Percentiles rank a stretch among this genome's conserved stretches.
Evolutionary conservation across 257 asterid species (phyloP).

Genomic region (Plantago ovata): DNA sequence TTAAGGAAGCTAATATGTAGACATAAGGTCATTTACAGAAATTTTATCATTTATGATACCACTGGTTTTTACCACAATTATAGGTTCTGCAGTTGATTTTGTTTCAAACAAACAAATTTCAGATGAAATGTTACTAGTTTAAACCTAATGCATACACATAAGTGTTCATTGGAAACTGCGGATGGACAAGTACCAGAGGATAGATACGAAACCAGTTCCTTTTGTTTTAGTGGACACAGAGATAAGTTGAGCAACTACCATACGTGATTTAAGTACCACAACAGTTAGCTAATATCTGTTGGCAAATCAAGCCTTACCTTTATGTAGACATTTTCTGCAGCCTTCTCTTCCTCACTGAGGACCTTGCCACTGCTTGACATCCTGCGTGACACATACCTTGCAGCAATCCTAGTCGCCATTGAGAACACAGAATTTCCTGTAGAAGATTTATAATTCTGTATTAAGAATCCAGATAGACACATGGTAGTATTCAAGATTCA

Average conservation of each 20-base stretch:
- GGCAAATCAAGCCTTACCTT: slow-evolving; percentile 44
- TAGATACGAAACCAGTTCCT: no score
- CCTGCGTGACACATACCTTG: slow-evolving; percentile 70
- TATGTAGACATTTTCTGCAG: slow-evolving; percentile 94
- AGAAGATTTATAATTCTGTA: slow-evolving; percentile 12
- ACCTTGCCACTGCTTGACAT: slow-evolving; percentile 71
- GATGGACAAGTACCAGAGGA: no score
- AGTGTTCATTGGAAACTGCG: neutral
- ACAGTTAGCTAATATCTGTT: neutral
- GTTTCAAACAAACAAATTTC: no score
- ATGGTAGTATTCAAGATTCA: neutral
- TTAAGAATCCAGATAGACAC: neutral
- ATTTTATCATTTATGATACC: no score
- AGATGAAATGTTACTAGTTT: no score
- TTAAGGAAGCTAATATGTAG: no score
- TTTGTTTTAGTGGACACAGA: no score
- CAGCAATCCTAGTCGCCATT: slow-evolving; percentile 75
- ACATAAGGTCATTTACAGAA: no score
- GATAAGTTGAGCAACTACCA: neutral
- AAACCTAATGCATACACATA: no score
- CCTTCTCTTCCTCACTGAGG: slow-evolving; percentile 92
- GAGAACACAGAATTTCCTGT: slow-evolving; percentile 31
- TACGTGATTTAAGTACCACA: neutral
- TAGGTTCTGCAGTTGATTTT: no score
- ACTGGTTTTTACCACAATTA: no score